A percentile compares a stretch with the other conserved stretches of the same genome.
Evolutionary conservation across 176 grass and related monocot genomes (phyloP).

Genomic region (Typha latifolia): DNA sequence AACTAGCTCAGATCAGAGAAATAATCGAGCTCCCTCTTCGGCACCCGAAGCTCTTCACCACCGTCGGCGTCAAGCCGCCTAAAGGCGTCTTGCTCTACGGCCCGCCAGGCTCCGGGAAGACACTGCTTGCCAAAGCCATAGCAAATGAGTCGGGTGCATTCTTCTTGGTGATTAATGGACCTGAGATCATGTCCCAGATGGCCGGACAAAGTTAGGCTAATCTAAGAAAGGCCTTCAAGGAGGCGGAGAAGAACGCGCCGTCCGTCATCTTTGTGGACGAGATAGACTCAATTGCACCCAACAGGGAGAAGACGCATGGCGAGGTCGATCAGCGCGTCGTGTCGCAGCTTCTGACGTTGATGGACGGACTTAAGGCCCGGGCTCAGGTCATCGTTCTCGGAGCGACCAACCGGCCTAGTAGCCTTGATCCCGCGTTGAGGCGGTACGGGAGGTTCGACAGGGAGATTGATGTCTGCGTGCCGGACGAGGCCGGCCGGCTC

Average conservation of each 20-base stretch:
- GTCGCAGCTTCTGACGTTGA: constrained; percentile 47
- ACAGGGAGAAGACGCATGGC: constrained; percentile 41
- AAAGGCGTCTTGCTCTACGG: constrained; percentile 57
- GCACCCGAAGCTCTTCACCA: constrained; percentile 44
- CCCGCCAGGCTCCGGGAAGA: constrained; percentile 48
- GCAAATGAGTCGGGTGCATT: constrained; percentile 38
- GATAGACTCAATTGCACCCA: constrained; percentile 47
- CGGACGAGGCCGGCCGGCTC: constrained; percentile 44
- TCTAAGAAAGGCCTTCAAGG: constrained; percentile 29
- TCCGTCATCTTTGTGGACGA: constrained; percentile 45
- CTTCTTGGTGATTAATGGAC: constrained; percentile 35
- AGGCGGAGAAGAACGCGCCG: constrained; percentile 19
- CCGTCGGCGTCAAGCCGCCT: constrained; percentile 40
- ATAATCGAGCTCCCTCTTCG: constrained; percentile 49
- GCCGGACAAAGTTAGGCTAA: constrained; percentile 37
- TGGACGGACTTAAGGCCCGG: constrained; percentile 37
- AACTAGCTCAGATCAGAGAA: constrained; percentile 53
- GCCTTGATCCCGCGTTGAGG: constrained; percentile 33
- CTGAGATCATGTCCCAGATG: constrained; percentile 51
- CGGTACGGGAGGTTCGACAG: constrained; percentile 46
- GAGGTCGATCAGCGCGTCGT: constrained; percentile 48
- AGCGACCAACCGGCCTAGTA: constrained; percentile 50
- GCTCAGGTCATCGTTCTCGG: constrained; percentile 42
- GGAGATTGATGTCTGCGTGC: constrained; percentile 48
- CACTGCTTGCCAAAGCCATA: constrained; percentile 49